These are phyloP conservation scores for Ceratocystis lukuohia DNA, from an alignment of 2,329 filamentous ascomycete species.

Conservation along the genomic window DNA sequence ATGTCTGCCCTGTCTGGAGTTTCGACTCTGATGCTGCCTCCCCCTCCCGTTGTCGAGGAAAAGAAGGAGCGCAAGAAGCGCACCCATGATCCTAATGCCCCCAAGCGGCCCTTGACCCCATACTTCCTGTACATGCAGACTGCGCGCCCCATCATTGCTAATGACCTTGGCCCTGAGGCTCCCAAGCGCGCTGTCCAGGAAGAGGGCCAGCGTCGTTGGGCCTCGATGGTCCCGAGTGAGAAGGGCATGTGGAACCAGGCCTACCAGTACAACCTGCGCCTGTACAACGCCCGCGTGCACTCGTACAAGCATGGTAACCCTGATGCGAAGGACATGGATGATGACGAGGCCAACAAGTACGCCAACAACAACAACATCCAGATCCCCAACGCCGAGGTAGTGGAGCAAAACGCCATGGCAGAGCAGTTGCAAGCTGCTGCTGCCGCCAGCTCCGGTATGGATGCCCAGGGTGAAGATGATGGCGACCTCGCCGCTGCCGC, in stretches of 20 bases:
- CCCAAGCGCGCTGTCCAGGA: conserved; percentile 78
- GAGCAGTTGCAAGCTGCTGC: conserved; percentile 40
- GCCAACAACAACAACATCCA: conserved; percentile 45
- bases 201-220: conserved; percentile 78
- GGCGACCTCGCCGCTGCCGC: conserved; percentile 25
- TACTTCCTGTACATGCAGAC: conserved; percentile 93
- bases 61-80: conserved; percentile 87
- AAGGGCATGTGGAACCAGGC: conserved; percentile 57
- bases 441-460: conserved; percentile 27
- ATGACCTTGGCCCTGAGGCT: conserved; percentile 59
- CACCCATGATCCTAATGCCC: conserved; percentile 79
- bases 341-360: conserved; percentile 46
- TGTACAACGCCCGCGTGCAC: conserved; percentile 52
- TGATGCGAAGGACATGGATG: conserved; percentile 46
- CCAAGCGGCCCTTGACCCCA: conserved; percentile 84
- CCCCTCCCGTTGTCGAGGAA: conserved; percentile 41
- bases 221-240: conserved; percentile 57
- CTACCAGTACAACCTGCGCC: conserved; percentile 52
- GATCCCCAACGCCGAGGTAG: conserved; percentile 36
- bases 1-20: conserved; percentile 36
- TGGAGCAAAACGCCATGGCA: conserved; percentile 43
- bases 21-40: conserved; percentile 28
- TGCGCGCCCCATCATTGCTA: conserved; percentile 68
- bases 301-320: conserved; percentile 50
- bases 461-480: conserved; percentile 32